phyloP scores from a whole-genome alignment of 257 asterid species.

The Capsicum pubescens region DNA sequence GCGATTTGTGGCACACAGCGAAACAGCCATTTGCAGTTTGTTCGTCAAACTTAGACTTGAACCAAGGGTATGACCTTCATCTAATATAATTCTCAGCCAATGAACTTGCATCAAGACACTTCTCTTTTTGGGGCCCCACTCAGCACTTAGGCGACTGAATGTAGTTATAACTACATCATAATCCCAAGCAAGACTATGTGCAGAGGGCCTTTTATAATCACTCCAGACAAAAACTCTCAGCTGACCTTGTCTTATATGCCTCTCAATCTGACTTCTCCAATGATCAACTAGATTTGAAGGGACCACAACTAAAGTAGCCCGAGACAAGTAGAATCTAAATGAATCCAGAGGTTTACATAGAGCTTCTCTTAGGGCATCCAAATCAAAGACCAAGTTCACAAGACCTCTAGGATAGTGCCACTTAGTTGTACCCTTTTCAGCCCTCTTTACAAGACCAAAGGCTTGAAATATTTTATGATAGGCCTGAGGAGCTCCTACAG shows the following conservation, averaged over 20 bases:
- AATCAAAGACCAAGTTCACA: slow-evolving; percentile 74
- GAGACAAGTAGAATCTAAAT: slow-evolving; percentile 71
- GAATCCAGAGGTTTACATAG: slow-evolving; percentile 88
- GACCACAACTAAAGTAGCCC: slow-evolving; percentile 89
- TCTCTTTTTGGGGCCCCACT: slow-evolving; percentile 80
- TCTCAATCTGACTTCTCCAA: slow-evolving; percentile 87
- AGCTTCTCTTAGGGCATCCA: slow-evolving; percentile 87
- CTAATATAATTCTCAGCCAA: slow-evolving; percentile 92
- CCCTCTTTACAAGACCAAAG: slow-evolving; percentile 81
- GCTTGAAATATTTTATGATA: slow-evolving; percentile 83
- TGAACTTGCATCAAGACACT: slow-evolving; percentile 92
- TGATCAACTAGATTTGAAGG: slow-evolving; percentile 94
- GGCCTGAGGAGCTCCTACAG: slow-evolving; percentile 58
- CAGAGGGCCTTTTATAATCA: slow-evolving; percentile 78
- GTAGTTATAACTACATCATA: slow-evolving; percentile 94
- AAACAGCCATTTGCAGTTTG: slow-evolving; percentile 90
- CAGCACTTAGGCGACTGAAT: slow-evolving; percentile 93
- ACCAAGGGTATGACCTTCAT: slow-evolving; percentile 99
- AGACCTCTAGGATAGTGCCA: slow-evolving; percentile 88
- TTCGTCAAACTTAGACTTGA: slow-evolving; percentile 89
- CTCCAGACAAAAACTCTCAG: slow-evolving; percentile 84
- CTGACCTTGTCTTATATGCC: slow-evolving; percentile 82
- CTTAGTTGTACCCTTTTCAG: slow-evolving; percentile 60
- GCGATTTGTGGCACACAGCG: slow-evolving; percentile 79
- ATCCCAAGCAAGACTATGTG: slow-evolving; percentile 91